Evolutionary conservation across 2,329 filamentous ascomycete genomes (phyloP), one percentile per base, ranked within the genome.

Genomic region (Lizonia empirigonia): DNA sequence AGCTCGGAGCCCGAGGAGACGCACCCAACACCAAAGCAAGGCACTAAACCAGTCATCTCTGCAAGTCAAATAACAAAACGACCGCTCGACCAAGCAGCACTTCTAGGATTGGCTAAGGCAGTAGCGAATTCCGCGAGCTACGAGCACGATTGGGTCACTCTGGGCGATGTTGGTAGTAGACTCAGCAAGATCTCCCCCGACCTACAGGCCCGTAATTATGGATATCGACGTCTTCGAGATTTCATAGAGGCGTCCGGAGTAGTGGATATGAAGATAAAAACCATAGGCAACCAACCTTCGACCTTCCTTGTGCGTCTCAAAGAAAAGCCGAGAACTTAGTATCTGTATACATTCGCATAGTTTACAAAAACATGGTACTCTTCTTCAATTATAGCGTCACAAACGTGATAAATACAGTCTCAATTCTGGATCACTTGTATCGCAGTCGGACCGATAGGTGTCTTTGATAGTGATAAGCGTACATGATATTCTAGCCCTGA

Each of bases 151-250:
- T 67, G 49, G 26, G 64, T 50, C n/a, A 64, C 65, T 32, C 48
- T 69, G 35, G 63, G 64, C 2, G 50, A 62, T 2, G 64, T 69
- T 18, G 65, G 64, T 2, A 33, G 7, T 1, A 53, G 52, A 35
- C 44, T 68, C n/a, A 47, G 44, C 37, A 64, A 55, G 47, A 38
- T 67, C 3, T 60, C 58, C 7, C 64, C 64, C 0, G 59, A 65
- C 29, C 30, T 69, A 24, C 53, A 66, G 19, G 54, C 63, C n/a
- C 61, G 64, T 8, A 68, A 67, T 36, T 67, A 67, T 36, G 66
- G 66, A 0, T 64, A 57, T 38, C 44, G 49, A 16, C 45, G 45
- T 4, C 53, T 62, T n/a, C 32, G 48, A 4, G 50, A 49, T 16
- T 52, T 59, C 24, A 39, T 57, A 2, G 46, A 55, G 34, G 55